Percentiles rank a stretch among this genome's conserved stretches.
Conservation (phyloP, 225 moss, liverwort and hornwort species). For the Ulota crispa region DNA sequence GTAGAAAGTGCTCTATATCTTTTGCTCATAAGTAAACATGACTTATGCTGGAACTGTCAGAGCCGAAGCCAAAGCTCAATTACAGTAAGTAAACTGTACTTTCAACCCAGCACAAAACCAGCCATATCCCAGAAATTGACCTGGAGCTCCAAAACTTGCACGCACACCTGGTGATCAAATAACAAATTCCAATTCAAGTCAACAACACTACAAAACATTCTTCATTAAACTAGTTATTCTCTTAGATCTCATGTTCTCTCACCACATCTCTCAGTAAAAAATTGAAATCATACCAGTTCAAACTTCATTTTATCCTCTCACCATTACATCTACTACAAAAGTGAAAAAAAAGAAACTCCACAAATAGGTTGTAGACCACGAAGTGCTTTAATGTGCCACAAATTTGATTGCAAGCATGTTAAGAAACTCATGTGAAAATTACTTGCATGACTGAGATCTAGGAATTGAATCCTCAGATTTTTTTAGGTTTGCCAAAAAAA, state of each 20-base stretch:
- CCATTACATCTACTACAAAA: background rate
- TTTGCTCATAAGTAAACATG: background rate
- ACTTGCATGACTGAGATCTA: background rate
- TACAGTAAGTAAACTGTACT: background rate
- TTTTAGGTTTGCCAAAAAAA: background rate
- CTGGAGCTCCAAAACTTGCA: slow-evolving; percentile 47
- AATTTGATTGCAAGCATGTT: background rate
- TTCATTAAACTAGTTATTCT: background rate
- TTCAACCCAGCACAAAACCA: slow-evolving; percentile 42
- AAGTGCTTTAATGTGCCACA: background rate
- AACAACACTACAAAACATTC: background rate
- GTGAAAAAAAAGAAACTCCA: background rate
- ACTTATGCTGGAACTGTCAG: background rate
- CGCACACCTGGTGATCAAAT: slow-evolving; percentile 27
- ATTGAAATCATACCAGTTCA: background rate
- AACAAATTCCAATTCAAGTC: background rate
- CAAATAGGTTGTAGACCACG: background rate
- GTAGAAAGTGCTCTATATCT: too few species aligned
- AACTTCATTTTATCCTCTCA: background rate
- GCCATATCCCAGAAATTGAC: slow-evolving; percentile 59
- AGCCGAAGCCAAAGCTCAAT: background rate
- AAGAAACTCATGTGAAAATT: too few species aligned
- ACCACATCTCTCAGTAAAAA: background rate
- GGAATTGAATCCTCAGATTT: background rate
- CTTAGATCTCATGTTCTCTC: background rate